These are phyloP conservation scores for Aspergillus leporis DNA, from an alignment of 495 filamentous ascomycete species.

Conservation along the genomic window DNA sequence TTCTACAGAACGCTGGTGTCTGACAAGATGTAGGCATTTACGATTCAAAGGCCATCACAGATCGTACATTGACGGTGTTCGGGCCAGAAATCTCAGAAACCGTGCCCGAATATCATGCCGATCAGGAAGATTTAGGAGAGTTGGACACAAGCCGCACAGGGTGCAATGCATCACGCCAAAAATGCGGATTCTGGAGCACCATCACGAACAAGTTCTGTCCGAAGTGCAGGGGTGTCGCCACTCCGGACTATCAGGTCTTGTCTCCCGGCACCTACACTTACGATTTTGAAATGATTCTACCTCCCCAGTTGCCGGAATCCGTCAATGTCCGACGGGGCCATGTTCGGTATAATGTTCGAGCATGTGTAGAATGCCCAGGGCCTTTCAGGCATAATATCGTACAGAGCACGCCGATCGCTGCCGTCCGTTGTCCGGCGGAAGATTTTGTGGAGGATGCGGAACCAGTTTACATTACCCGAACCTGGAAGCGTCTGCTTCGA, in stretches of 20 bases:
- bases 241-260: constrained; percentile 3
- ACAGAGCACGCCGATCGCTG: constrained; percentile 11
- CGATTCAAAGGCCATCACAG: constrained; percentile 10
- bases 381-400: constrained; percentile 15
- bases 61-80: constrained; percentile 13
- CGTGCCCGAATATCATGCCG: not conserved
- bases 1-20: not conserved
- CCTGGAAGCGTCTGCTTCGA: constrained; percentile 12
- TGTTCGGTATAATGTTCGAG: constrained; percentile 13
- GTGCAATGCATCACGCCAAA: constrained; percentile 1
- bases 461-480: constrained; percentile 15
- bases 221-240: not conserved
- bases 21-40: constrained; percentile 3
- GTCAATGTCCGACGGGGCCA: constrained; percentile 11
- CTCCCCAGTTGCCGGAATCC: constrained; percentile 14
- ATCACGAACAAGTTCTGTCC: constrained; percentile 1
- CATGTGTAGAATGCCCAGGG: constrained; percentile 13
- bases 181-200: constrained; percentile 6
- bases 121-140: not conserved
- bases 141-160: not conserved
- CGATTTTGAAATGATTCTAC: constrained; percentile 18
- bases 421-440: constrained; percentile 16
- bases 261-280: constrained; percentile 14
- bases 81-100: not conserved
- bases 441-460: constrained; percentile 20